Conservation (phyloP, 257 asterid species). For the Solanum paucissectum region DNA sequence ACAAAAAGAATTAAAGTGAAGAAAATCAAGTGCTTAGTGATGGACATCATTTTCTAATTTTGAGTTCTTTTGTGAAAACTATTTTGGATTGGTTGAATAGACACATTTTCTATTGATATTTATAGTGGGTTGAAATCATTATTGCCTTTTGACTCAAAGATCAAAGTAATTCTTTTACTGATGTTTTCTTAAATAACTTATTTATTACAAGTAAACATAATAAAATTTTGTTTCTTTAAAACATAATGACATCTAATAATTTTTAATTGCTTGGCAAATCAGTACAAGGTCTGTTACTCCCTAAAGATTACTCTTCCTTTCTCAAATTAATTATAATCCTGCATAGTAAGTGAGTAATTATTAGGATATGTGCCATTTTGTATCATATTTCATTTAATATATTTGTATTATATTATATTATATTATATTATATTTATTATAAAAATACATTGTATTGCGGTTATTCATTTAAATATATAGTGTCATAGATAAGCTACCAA, state of each 20-base stretch:
- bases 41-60: neutral
- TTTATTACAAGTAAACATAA: neutral
- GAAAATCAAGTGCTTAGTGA: neutral
- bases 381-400: neutral
- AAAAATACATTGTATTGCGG: too few species aligned
- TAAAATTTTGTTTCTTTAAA: neutral
- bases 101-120: neutral
- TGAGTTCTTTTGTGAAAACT: neutral
- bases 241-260: neutral
- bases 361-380: neutral
- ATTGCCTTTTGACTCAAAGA: neutral
- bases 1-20: neutral
- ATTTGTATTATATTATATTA: neutral
- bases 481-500: neutral
- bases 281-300: too few species aligned
- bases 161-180: too few species aligned
- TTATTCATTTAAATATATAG: neutral
- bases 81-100: neutral
- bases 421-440: too few species aligned
- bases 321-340: neutral
- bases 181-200: neutral
- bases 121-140: neutral
- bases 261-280: neutral
- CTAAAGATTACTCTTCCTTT: neutral
- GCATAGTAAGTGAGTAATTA: neutral